These are phyloP conservation scores for Penicillium simplicissimum DNA, from an alignment of 495 filamentous ascomycete species.

Conservation along the genomic window DNA sequence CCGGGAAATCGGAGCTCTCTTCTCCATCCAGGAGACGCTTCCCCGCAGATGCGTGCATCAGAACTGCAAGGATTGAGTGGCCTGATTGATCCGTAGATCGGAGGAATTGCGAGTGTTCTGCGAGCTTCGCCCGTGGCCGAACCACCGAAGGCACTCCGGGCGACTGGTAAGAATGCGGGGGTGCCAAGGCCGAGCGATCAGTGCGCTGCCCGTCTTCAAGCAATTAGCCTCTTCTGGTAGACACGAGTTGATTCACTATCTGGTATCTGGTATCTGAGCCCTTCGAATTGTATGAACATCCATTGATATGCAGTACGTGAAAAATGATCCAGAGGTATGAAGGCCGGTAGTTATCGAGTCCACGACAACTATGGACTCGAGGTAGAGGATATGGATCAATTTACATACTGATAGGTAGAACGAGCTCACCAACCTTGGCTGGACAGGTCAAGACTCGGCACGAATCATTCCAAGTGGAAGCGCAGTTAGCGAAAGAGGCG, in stretches of 20 bases:
- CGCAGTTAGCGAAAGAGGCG: neutral
- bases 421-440: too few species aligned
- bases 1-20: neutral
- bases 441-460: neutral
- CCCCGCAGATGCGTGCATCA: neutral
- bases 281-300: too few species aligned
- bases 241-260: too few species aligned
- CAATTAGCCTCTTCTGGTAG: too few species aligned
- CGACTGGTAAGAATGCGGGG: neutral
- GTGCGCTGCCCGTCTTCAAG: neutral
- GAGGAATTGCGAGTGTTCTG: neutral
- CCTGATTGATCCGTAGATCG: neutral
- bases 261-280: too few species aligned
- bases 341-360: too few species aligned
- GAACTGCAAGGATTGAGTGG: neutral
- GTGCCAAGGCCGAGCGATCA: neutral
- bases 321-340: too few species aligned
- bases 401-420: too few species aligned
- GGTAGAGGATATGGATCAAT: too few species aligned
- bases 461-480: neutral
- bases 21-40: neutral
- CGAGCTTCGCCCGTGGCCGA: conserved; percentile 1
- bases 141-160: neutral
- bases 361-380: too few species aligned
- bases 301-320: too few species aligned